phyloP scores from a whole-genome alignment of 495 filamentous ascomycete genomes.

The Pyrenopolyporus hunteri region DNA sequence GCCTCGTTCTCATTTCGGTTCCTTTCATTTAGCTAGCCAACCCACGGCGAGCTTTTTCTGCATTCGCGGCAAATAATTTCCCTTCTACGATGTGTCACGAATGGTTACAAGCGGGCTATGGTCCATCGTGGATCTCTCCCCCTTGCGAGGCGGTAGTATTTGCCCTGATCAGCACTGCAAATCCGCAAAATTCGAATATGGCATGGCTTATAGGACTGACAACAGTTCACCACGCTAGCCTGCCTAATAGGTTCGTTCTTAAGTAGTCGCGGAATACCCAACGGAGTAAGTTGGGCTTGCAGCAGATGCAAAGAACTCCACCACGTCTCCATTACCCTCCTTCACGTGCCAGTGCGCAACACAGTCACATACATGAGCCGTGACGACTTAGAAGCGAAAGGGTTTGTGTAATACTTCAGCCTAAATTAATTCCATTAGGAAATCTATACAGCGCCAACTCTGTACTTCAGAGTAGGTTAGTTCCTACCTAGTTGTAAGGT shows the following conservation, averaged over 20 bases:
- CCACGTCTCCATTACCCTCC: slow-evolving; percentile 18
- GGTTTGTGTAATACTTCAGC: slow-evolving; percentile 4
- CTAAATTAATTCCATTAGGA: not conserved
- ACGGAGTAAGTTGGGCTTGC: slow-evolving; percentile 31
- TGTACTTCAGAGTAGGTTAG: no score
- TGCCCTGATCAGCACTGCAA: slow-evolving; percentile 34
- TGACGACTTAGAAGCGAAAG: slow-evolving; percentile 2
- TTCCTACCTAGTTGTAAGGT: no score
- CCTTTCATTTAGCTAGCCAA: slow-evolving; percentile 15
- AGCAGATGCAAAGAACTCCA: slow-evolving; percentile 32
- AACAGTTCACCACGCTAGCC: slow-evolving; percentile 16
- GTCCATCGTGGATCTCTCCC: slow-evolving; percentile 30
- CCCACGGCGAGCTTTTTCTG: slow-evolving; percentile 11
- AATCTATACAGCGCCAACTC: no score
- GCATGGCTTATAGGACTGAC: slow-evolving; percentile 10
- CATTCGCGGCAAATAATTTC: slow-evolving; percentile 10
- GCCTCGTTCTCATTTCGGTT: slow-evolving; percentile 29
- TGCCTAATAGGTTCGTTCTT: slow-evolving; percentile 29
- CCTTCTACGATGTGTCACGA: slow-evolving; percentile 4
- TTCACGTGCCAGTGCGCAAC: slow-evolving; percentile 30
- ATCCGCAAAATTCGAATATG: slow-evolving; percentile 14
- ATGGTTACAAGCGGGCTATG: slow-evolving; percentile 8
- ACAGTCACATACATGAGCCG: slow-evolving; percentile 11
- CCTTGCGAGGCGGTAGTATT: slow-evolving; percentile 17
- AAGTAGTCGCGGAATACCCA: slow-evolving; percentile 23